Evolutionary conservation across 257 asterid genomes (phyloP), one percentile per base, ranked within the genome.

Genomic region (Rauvolfia tetraphylla): DNA sequence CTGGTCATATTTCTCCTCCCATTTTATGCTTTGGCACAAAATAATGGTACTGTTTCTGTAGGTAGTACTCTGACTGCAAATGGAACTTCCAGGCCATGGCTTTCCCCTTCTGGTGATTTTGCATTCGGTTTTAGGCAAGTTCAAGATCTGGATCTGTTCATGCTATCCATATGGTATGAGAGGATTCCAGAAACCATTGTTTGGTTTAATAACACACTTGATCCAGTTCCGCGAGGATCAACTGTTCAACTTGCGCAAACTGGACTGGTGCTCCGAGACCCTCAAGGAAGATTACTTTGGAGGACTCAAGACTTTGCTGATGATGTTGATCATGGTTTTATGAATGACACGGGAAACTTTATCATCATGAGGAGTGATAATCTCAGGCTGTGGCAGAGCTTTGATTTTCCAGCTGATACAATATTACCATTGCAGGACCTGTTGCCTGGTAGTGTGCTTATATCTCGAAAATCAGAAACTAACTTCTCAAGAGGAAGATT

Each of bases 291-390:
- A 12, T 1, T 1, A 0, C 51, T 88, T 13, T 88, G 87, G 84
- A 72, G 0, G 3, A 73, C 86, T 20, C 72, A 58, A 23, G 68
- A 57, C 7, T 22, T 42, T 34, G 20, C 3, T 0, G 68, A 34
- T 71, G 59, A 23, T 57, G 83, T 80, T 17, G 82, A 77, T 31
- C 59, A 81, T 33, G 94, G 85, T 12, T 51, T 61, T 33, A 3
- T 92, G 82, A 88, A 87, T 23, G 89, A 92, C 58, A 84, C 92
- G 0, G 97, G 97, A 1, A 89, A 90, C 39, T 82, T 90, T 20
- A 85, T 86, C 36, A 76, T 92, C 0, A 33, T 22, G n/a, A 57
- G 82, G 0, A 18, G 27, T 4, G 81, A 78, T 68, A 75, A 86
- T 11, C 5, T 65, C 2, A 0, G 72, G 74, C 12, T 90, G 27